Conservation (phyloP, 257 asterid genomes). For the Jacaranda mimosifolia region DNA sequence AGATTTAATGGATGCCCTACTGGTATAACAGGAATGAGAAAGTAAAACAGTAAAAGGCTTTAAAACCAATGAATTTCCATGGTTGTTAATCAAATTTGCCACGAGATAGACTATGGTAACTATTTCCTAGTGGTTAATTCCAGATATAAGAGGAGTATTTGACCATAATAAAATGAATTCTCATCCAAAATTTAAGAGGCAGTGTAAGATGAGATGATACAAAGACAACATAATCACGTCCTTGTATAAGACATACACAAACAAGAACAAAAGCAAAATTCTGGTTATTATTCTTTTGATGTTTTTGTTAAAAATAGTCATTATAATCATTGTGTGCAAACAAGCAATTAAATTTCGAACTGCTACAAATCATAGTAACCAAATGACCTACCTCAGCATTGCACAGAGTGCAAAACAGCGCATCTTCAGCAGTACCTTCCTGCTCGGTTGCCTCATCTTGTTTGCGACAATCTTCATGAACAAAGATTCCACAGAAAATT, state of each 20-base stretch:
- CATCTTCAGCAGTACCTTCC: constrained; percentile 88
- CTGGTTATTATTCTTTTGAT: not conserved
- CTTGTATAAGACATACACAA: not conserved
- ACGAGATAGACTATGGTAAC: too few relatives aligned
- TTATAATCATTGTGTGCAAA: not conserved
- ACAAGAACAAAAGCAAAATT: not conserved
- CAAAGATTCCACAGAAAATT: constrained; percentile 74
- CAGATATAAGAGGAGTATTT: too few relatives aligned
- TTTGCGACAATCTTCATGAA: constrained; percentile 85
- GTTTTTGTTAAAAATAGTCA: not conserved
- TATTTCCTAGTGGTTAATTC: too few relatives aligned
- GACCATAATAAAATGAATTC: too few relatives aligned
- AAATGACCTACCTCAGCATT: constrained; percentile 80
- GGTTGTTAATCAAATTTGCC: too few relatives aligned
- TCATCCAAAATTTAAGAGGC: too few relatives aligned
- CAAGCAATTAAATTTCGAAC: not conserved
- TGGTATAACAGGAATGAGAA: not conserved
- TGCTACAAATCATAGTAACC: constrained; percentile 16
- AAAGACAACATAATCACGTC: too few relatives aligned
- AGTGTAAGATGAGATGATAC: too few relatives aligned
- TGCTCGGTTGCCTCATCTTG: constrained; percentile 63
- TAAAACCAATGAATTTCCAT: too few relatives aligned
- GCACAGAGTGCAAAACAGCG: constrained; percentile 96
- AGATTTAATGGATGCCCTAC: not conserved
- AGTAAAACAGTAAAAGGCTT: too few relatives aligned